These are phyloP conservation scores for Trichoderma atrobrunneum DNA, from an alignment of 2,329 filamentous ascomycete genomes.

Conservation along the genomic window DNA sequence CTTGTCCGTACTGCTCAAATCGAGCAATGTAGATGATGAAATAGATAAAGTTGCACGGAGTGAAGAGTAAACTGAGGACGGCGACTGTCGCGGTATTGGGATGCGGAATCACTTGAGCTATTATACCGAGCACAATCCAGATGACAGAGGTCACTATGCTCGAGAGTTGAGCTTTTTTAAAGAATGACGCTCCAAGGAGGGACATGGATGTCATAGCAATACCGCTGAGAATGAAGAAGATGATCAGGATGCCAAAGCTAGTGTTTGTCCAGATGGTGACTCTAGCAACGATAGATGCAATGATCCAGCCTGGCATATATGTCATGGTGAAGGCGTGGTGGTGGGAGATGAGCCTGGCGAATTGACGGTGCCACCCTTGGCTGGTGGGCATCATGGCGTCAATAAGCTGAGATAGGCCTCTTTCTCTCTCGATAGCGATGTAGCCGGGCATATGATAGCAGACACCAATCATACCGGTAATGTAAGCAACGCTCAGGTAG, in stretches of 20 bases:
- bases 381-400: conserved; percentile 71
- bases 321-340: conserved; percentile 67
- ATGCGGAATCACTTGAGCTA: conserved; percentile 68
- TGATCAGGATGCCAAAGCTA: conserved; percentile 58
- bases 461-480: conserved; percentile 66
- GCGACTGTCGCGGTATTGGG: conserved; percentile 60
- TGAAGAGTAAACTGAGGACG: conserved; percentile 71
- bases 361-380: conserved; percentile 46
- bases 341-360: conserved; percentile 51
- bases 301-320: conserved; percentile 47
- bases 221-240: conserved; percentile 71
- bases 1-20: conserved; percentile 60
- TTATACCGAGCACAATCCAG: conserved; percentile 68
- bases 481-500: conserved; percentile 64
- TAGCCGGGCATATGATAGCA: conserved; percentile 70
- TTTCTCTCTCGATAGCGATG: conserved; percentile 67
- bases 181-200: conserved; percentile 72
- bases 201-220: conserved; percentile 71
- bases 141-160: conserved; percentile 71
- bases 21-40: conserved; percentile 70
- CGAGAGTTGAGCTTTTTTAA: conserved; percentile 76
- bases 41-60: conserved; percentile 79
- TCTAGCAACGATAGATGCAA: conserved; percentile 39
- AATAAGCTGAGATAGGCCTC: conserved; percentile 69
- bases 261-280: conserved; percentile 41